These are phyloP conservation scores for Candolleomyces efflorescens DNA, from an alignment of 768 basidiomycete genomes.

Conservation along the genomic window DNA sequence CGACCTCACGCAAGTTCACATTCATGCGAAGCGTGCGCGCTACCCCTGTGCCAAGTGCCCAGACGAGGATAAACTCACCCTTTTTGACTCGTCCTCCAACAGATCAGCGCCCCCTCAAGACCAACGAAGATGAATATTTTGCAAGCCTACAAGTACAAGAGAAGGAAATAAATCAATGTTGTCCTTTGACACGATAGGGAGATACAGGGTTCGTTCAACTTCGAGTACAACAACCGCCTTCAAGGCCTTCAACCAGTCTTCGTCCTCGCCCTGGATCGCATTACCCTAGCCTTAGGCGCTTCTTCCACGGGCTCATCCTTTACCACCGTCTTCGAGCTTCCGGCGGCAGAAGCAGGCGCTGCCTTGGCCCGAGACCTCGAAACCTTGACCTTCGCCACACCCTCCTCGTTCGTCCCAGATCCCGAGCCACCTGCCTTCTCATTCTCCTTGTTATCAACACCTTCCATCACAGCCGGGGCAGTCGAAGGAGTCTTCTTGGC, in stretches of 20 bases:
- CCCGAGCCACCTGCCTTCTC: constrained; percentile 9
- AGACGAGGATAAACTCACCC: neutral
- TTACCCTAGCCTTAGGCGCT: constrained; percentile 21
- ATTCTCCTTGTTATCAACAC: constrained; percentile 38
- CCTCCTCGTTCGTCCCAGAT: constrained; percentile 22
- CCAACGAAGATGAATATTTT: no score
- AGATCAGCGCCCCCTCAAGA: no score
- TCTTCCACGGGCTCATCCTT: constrained; percentile 21
- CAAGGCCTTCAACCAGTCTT: constrained; percentile 23
- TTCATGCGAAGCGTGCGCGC: constrained; percentile 54
- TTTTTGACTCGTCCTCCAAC: neutral
- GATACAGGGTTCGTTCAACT: no score
- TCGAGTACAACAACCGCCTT: neutral
- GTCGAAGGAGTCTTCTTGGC: constrained; percentile 31
- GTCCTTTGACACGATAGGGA: no score
- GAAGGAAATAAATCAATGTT: neutral
- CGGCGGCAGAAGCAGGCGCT: constrained; percentile 12
- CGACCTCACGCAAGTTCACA: constrained; percentile 45
- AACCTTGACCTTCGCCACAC: constrained; percentile 29
- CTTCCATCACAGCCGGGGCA: constrained; percentile 26
- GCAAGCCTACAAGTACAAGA: no score
- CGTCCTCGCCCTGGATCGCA: constrained; percentile 32
- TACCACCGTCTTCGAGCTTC: constrained; percentile 14
- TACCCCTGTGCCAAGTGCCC: constrained; percentile 60
- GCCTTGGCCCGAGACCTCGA: constrained; percentile 24